A percentile compares a stretch with the other conserved stretches of the same genome.
Conservation (phyloP, 208 protist species). For the Leptomonas seymouri region DNA sequence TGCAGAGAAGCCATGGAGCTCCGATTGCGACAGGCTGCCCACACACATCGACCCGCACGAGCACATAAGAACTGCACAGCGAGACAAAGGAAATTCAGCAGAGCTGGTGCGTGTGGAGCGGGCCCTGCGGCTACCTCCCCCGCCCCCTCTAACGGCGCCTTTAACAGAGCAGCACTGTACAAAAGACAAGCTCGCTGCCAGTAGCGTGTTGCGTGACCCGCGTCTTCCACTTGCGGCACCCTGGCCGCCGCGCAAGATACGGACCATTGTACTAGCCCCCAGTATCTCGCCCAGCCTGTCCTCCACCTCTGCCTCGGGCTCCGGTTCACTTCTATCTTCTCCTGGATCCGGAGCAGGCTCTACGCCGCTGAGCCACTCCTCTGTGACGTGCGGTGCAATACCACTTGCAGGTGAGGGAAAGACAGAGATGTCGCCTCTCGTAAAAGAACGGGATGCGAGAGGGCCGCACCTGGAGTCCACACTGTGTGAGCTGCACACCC, state of each 20-base stretch:
- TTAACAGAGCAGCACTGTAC: not conserved
- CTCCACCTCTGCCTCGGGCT: slow-evolving; percentile 7
- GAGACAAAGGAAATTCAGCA: not conserved
- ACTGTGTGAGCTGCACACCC: not conserved
- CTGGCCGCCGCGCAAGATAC: slow-evolving; percentile 28
- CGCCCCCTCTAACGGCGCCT: slow-evolving; percentile 3
- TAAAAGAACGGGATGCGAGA: not conserved
- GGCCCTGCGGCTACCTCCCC: slow-evolving; percentile 13
- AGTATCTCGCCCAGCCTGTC: slow-evolving; percentile 32
- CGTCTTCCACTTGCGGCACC: slow-evolving; percentile 1
- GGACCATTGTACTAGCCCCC: slow-evolving; percentile 32
- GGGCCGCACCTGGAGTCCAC: not conserved
- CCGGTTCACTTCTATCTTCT: not conserved
- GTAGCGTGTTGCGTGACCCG: not conserved
- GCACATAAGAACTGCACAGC: not conserved
- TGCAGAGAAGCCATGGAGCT: slow-evolving; percentile 14
- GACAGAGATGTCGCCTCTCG: not conserved
- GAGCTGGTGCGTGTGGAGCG: slow-evolving; percentile 30
- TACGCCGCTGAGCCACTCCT: not conserved
- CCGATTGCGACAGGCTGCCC: not conserved
- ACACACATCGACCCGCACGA: not conserved
- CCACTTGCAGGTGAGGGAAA: not conserved
- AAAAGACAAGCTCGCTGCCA: not conserved
- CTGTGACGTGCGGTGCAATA: not conserved
- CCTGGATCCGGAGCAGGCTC: not conserved